Evolutionary conservation across 306 rosid genomes (phyloP).

Genomic region (Bauhinia variegata): DNA sequence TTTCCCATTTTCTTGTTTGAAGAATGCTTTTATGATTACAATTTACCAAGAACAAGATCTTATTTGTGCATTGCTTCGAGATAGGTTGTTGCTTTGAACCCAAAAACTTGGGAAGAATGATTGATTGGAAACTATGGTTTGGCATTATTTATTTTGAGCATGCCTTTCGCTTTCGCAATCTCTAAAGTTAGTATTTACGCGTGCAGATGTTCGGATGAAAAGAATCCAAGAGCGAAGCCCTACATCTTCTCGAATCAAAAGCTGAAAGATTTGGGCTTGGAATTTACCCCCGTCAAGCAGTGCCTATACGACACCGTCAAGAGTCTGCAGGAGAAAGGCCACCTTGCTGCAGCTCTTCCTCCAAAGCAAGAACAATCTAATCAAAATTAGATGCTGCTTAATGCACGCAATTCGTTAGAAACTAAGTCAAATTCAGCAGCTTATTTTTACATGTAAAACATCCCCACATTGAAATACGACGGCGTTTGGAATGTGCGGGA

Average conservation of each 20-base stretch:
- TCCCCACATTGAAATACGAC: too few species aligned
- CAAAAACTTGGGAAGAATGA: too few species aligned
- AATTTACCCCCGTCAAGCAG: slow-evolving; percentile 73
- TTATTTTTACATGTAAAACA: too few species aligned
- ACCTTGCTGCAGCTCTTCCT: slow-evolving; percentile 60
- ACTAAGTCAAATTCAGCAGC: slow-evolving; percentile 13
- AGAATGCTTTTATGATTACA: too few species aligned
- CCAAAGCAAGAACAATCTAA: slow-evolving; percentile 38
- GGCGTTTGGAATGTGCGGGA: too few species aligned
- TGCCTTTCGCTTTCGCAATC: not conserved
- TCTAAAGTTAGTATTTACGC: too few species aligned
- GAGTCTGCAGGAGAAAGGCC: slow-evolving; percentile 86
- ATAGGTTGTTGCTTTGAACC: too few species aligned
- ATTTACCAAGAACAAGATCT: too few species aligned
- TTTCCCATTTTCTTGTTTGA: too few species aligned
- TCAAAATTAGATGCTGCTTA: slow-evolving; percentile 5
- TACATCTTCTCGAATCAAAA: slow-evolving; percentile 73
- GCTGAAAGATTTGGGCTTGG: slow-evolving; percentile 73
- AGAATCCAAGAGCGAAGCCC: slow-evolving; percentile 72
- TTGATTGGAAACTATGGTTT: too few species aligned
- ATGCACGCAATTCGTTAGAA: not conserved
- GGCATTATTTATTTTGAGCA: too few species aligned
- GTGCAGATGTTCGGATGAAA: slow-evolving; percentile 77
- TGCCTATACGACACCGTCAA: slow-evolving; percentile 82
- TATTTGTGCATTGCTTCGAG: too few species aligned